Evolutionary conservation across 2,329 filamentous ascomycete genomes (phyloP).

Genomic region (Tolypocladium cylindrosporum): DNA sequence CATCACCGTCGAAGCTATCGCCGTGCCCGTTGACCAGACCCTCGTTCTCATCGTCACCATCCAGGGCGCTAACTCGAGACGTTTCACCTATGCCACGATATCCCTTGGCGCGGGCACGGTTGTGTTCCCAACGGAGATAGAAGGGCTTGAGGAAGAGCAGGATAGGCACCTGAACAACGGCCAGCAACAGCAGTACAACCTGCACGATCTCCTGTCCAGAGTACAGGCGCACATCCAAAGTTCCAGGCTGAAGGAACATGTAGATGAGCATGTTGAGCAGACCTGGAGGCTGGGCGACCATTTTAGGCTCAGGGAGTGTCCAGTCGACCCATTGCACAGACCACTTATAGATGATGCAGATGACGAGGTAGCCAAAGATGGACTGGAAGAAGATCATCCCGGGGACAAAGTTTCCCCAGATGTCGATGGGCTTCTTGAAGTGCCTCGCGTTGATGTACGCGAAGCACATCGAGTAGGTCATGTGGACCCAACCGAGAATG

Average conservation of each 20-base stretch:
- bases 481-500: conserved; percentile 91
- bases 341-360: conserved; percentile 98
- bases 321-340: conserved; percentile 66
- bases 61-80: conserved; percentile 77
- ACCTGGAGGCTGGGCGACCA: conserved; percentile 60
- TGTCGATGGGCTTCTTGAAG: conserved; percentile 90
- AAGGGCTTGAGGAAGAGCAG: conserved; percentile 92
- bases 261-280: conserved; percentile 98
- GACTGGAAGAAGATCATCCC: conserved; percentile 99
- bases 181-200: conserved; percentile 67
- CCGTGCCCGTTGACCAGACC: conserved; percentile 45
- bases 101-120: conserved; percentile 73
- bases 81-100: conserved; percentile 91
- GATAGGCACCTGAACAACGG: conserved; percentile 78
- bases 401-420: conserved; percentile 94
- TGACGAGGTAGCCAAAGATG: conserved; percentile 92
- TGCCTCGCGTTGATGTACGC: conserved; percentile 88
- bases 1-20: conserved; percentile 51
- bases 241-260: conserved; percentile 92
- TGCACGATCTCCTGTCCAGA: conserved; percentile 68
- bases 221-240: conserved; percentile 64
- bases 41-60: conserved; percentile 71
- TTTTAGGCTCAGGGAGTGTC: conserved; percentile 12
- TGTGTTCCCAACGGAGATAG: conserved; percentile 90
- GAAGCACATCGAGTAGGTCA: conserved; percentile 96